These are phyloP conservation scores for Triangularia setosa DNA, from an alignment of 2,329 filamentous ascomycete species.

Conservation along the genomic window DNA sequence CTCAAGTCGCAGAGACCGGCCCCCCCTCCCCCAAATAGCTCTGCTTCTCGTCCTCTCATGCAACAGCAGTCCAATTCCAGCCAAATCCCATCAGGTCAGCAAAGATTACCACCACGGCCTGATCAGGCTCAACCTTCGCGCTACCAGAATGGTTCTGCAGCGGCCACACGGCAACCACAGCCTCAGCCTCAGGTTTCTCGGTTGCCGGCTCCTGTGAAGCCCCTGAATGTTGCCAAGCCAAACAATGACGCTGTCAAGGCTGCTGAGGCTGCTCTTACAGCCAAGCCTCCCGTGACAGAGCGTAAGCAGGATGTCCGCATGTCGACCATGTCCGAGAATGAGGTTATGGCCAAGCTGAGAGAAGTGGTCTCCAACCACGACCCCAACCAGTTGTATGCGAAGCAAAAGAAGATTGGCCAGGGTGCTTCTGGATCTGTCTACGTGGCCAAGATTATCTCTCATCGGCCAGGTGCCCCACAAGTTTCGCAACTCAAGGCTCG, in stretches of 20 bases:
- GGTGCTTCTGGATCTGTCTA: slow-evolving; percentile 98
- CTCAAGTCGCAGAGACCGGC: slow-evolving; percentile 75
- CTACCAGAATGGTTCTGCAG: slow-evolving; percentile 52
- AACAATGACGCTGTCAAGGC: slow-evolving; percentile 72
- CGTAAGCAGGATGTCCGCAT: slow-evolving; percentile 92
- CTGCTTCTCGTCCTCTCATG: slow-evolving; percentile 44
- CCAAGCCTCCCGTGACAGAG: slow-evolving; percentile 69
- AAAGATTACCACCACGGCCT: slow-evolving; percentile 44
- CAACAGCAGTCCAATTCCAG: slow-evolving; percentile 48
- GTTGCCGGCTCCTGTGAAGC: slow-evolving; percentile 66
- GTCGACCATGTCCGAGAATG: slow-evolving; percentile 95
- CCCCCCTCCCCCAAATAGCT: slow-evolving; percentile 58
- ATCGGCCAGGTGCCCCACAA: slow-evolving; percentile 11
- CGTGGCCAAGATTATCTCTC: slow-evolving; percentile 75
- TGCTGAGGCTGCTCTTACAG: slow-evolving; percentile 81
- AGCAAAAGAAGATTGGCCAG: slow-evolving; percentile 99
- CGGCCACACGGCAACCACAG: slow-evolving; percentile 47
- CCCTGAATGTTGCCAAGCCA: slow-evolving; percentile 73
- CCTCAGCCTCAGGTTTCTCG: slow-evolving; percentile 41
- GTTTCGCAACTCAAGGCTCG: slow-evolving; percentile 12
- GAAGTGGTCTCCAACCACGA: slow-evolving; percentile 95
- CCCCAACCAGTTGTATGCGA: slow-evolving; percentile 91
- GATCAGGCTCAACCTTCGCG: slow-evolving; percentile 55
- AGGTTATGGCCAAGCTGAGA: slow-evolving; percentile 94
- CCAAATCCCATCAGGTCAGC: slow-evolving; percentile 41